Percentiles rank a stretch among this genome's conserved stretches.
Conservation (phyloP, 106 monocot species). For the Chionographis japonica region DNA sequence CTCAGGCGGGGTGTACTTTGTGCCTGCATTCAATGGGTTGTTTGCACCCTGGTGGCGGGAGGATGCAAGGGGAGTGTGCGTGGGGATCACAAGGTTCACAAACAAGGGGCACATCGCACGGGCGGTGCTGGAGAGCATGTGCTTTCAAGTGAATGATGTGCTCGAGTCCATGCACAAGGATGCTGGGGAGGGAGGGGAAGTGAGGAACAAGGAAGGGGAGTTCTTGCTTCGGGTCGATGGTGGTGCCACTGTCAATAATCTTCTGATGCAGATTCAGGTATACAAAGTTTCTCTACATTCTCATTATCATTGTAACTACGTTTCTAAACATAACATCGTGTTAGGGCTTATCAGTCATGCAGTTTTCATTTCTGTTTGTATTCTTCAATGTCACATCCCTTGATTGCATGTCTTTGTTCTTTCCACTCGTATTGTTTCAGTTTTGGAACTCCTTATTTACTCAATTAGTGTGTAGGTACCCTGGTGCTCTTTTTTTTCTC, state of each 20-base stretch:
- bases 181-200: conserved; percentile 29
- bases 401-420: no score
- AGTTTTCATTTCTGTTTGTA: no score
- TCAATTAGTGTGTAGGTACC: no score
- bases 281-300: no score
- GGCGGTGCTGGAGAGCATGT: conserved; percentile 89
- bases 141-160: conserved; percentile 96
- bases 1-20: conserved; percentile 85
- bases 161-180: conserved; percentile 87
- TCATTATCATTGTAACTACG: no score
- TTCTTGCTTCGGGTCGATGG: conserved; percentile 89
- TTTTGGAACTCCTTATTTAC: no score
- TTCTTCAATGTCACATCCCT: no score
- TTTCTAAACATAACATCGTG: no score
- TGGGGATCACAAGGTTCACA: conserved; percentile 85
- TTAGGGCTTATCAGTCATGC: no score
- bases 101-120: conserved; percentile 75
- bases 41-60: conserved; percentile 98
- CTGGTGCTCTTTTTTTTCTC: no score
- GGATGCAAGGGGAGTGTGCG: conserved; percentile 72
- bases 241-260: conserved; percentile 86
- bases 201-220: conserved; percentile 29
- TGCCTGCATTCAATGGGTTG: conserved; percentile 90
- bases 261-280: conserved; percentile 95
- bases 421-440: no score